A percentile compares a stretch with the other conserved stretches of the same genome.
Evolutionary conservation across 1,139 yeast species (phyloP).

Genomic region (Saccharomyces pastorianus): DNA sequence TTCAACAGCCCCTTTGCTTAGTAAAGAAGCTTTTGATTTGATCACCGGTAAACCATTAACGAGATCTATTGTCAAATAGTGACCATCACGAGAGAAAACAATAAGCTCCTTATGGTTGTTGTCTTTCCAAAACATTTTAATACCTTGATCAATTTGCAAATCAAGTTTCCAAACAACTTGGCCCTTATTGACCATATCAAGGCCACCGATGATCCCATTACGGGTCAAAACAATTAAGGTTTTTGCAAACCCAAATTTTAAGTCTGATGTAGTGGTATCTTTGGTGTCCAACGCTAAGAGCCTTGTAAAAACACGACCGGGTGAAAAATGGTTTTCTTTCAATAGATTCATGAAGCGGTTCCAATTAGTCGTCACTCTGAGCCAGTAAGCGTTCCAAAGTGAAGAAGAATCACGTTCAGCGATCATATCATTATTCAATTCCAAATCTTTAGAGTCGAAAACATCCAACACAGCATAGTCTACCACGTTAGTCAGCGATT

Average conservation of each 20-base stretch:
- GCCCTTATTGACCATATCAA: slow-evolving; percentile 37
- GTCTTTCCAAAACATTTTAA: slow-evolving; percentile 16
- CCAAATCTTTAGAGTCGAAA: slow-evolving; percentile 29
- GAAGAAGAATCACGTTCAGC: slow-evolving; percentile 34
- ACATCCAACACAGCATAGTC: slow-evolving; percentile 38
- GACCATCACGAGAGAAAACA: slow-evolving; percentile 28
- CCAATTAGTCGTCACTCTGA: slow-evolving; percentile 38
- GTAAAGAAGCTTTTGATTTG: not conserved
- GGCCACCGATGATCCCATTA: slow-evolving; percentile 38
- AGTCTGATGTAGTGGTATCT: slow-evolving; percentile 14
- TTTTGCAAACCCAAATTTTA: slow-evolving; percentile 45
- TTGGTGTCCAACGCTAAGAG: slow-evolving; percentile 15
- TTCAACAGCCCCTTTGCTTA: slow-evolving; percentile 1
- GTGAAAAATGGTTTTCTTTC: slow-evolving; percentile 16
- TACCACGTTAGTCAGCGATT: slow-evolving; percentile 36
- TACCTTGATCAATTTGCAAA: slow-evolving; percentile 20
- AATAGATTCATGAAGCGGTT: slow-evolving; percentile 17
- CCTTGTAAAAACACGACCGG: slow-evolving; percentile 23
- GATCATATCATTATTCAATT: slow-evolving; percentile 34
- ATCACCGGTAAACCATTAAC: not conserved
- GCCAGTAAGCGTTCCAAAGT: slow-evolving; percentile 37
- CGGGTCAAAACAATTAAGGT: slow-evolving; percentile 39
- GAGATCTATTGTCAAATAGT: slow-evolving; percentile 10
- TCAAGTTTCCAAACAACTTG: slow-evolving; percentile 37
- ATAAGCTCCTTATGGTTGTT: slow-evolving; percentile 15